Base-by-base conservation (phyloP, 768 basidiomycete species). In the Brasilioporus rufonigricans region DNA sequence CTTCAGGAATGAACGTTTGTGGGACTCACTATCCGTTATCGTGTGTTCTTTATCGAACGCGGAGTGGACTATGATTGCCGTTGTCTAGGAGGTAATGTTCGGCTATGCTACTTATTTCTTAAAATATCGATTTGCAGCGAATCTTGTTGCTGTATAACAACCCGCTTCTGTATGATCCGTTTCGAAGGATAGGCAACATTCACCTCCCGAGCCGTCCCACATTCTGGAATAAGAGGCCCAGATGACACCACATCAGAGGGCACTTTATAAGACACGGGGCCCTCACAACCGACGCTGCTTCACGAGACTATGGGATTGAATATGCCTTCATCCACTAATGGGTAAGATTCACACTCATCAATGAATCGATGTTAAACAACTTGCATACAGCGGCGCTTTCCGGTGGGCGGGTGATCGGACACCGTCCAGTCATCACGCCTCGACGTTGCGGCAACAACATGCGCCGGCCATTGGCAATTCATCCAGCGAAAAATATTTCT, bases 131-230 rank as follows among this genome's bases (percentile, higher is more conserved):
- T 1, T 3, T 41, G 43, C 39, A 36, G 46, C 10, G 23, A 31
- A 46, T 38, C 45, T 26, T 38, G 35, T 29, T 67, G 59, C 64
- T 67, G 64, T 65, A 67, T 58, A 16, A 5, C 36, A 23, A 12
- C 11, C 21, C 19, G 9, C 23, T 51, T 44, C 45, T 29, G 44
- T 29, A 31, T 48, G 48, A 55, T 60, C 65, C 52, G 56, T 33
- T 21, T 23, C 23, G 43, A 44, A 45, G 49, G 16, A 3, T n/a
- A 38, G 55, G 56, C 12, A 38, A 56, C 12, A 24, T 53, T 26
- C 29, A 45, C 11, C n/a, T 38, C 5, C 63, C 50, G 56, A 50
- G 29, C 63, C 54, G 29, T 44, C 16, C 33, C 21, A 32, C 12
- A 19, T 56, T 55, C 62, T 51, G 49, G 63, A 54, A 55, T 43